phyloP scores from a whole-genome alignment of 2,329 filamentous ascomycete species.

The Escovopsis sp. region DNA sequence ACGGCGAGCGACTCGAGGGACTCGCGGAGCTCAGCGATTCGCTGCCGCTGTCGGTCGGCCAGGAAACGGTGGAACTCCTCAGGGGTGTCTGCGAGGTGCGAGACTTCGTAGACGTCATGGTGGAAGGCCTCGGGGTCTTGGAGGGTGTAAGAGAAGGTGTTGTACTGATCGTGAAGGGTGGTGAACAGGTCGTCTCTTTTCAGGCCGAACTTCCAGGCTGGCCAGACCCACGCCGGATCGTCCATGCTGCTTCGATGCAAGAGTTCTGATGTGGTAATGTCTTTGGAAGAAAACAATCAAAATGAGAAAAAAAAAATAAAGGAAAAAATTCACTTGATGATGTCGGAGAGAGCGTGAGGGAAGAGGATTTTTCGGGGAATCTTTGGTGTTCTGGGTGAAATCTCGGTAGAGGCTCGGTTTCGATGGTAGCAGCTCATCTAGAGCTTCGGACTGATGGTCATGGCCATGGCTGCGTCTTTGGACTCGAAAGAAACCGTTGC shows the following conservation, averaged over 20 bases:
- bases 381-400: no score
- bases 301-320: no score
- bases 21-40: slow-evolving; percentile 38
- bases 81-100: slow-evolving; percentile 30
- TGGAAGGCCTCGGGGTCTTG: slow-evolving; percentile 46
- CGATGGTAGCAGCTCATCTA: slow-evolving; percentile 7
- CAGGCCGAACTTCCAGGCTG: slow-evolving; percentile 48
- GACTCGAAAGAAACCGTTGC: no score
- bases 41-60: slow-evolving; percentile 36
- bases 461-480: slow-evolving; percentile 8
- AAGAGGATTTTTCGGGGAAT: no score
- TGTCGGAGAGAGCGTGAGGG: background rate
- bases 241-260: slow-evolving; percentile 29
- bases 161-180: slow-evolving; percentile 43
- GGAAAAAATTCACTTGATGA: background rate
- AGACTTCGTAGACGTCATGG: slow-evolving; percentile 45
- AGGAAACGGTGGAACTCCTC: slow-evolving; percentile 40
- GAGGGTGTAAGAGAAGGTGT: slow-evolving; percentile 38
- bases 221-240: slow-evolving; percentile 37
- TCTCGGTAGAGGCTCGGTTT: slow-evolving; percentile 2
- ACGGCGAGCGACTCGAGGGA: slow-evolving; percentile 41
- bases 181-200: slow-evolving; percentile 42
- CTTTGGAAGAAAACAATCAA: no score
- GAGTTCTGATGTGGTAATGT: background rate
- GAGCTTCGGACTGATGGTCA: slow-evolving; percentile 6